Conservation (phyloP, 192 early-diverging fungal genomes). For the Dispira simplex region DNA sequence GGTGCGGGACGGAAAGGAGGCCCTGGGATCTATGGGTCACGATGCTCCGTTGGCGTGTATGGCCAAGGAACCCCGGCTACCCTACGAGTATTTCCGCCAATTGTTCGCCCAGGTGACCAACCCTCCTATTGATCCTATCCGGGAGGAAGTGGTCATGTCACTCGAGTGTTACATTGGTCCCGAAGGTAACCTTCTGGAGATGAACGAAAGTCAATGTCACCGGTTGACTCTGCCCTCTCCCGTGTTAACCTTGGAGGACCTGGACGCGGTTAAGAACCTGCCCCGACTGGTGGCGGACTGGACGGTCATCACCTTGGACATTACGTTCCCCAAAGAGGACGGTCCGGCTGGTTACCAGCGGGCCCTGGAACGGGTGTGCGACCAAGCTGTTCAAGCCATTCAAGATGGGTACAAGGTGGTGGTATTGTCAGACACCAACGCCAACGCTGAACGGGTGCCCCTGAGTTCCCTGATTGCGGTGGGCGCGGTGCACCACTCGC, state of each 20-base stretch:
- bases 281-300: slow-evolving; percentile 48
- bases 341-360: slow-evolving; percentile 63
- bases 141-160: slow-evolving; percentile 97
- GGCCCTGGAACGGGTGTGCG: slow-evolving; percentile 77
- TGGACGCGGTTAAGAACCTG: slow-evolving; percentile 63
- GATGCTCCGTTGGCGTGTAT: slow-evolving; percentile 92
- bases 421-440: slow-evolving; percentile 63
- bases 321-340: slow-evolving; percentile 59
- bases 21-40: slow-evolving; percentile 97
- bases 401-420: slow-evolving; percentile 63
- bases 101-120: slow-evolving; percentile 97
- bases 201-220: slow-evolving; percentile 59
- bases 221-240: slow-evolving; percentile 74
- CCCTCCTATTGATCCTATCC: slow-evolving; percentile 98
- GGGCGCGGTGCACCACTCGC: slow-evolving; percentile 87
- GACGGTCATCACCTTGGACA: slow-evolving; percentile 70
- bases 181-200: slow-evolving; percentile 85
- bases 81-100: slow-evolving; percentile 96
- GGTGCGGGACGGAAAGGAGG: slow-evolving; percentile 84
- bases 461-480: slow-evolving; percentile 74
- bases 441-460: slow-evolving; percentile 49
- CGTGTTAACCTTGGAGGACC: slow-evolving; percentile 68
- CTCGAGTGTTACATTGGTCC: slow-evolving; percentile 88
- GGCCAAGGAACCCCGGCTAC: slow-evolving; percentile 66
- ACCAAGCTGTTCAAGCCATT: slow-evolving; percentile 71